phyloP scores from a whole-genome alignment of 2,329 filamentous ascomycete species.

The Colletotrichum phormii region DNA sequence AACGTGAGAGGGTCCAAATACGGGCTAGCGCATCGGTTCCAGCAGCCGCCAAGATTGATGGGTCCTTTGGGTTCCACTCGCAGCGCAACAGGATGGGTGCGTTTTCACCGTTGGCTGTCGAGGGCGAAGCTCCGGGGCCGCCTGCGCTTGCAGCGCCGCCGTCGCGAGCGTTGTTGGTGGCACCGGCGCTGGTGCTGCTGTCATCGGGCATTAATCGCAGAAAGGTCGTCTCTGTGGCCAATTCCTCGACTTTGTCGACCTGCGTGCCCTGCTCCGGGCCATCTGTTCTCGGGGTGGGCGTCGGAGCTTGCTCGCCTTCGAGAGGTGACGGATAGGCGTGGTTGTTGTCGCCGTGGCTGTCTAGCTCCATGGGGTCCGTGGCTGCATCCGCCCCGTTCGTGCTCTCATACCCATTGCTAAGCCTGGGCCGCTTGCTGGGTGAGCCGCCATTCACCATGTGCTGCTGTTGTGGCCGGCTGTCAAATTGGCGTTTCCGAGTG shows the following conservation, averaged over 20 bases:
- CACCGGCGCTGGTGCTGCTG: slow-evolving; percentile 6
- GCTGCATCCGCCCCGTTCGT: slow-evolving; percentile 58
- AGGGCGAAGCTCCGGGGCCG: slow-evolving; percentile 40
- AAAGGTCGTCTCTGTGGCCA: slow-evolving; percentile 70
- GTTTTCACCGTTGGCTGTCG: slow-evolving; percentile 57
- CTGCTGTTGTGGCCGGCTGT: slow-evolving; percentile 57
- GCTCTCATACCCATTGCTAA: slow-evolving; percentile 72
- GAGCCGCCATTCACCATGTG: slow-evolving; percentile 63
- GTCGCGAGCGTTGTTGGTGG: slow-evolving; percentile 39
- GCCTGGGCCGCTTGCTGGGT: slow-evolving; percentile 67
- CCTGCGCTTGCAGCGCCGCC: slow-evolving; percentile 45
- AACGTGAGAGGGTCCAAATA: slow-evolving; percentile 73
- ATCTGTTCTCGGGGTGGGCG: slow-evolving; percentile 66
- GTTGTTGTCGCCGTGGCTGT: slow-evolving; percentile 62
- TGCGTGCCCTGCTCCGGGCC: slow-evolving; percentile 74
- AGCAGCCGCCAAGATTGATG: slow-evolving; percentile 74
- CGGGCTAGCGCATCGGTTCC: slow-evolving; percentile 78
- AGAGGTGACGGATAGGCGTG: slow-evolving; percentile 75
- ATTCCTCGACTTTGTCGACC: slow-evolving; percentile 72
- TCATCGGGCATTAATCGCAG: slow-evolving; percentile 64
- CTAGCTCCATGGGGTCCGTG: slow-evolving; percentile 69
- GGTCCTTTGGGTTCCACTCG: slow-evolving; percentile 75
- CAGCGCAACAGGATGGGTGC: slow-evolving; percentile 74
- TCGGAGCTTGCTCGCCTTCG: slow-evolving; percentile 66
- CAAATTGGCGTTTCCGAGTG: slow-evolving; percentile 63